A percentile compares a stretch with the other conserved stretches of the same genome.
Evolutionary conservation across 495 filamentous ascomycete species (phyloP).

Genomic region (Trypethelium eluteriae): DNA sequence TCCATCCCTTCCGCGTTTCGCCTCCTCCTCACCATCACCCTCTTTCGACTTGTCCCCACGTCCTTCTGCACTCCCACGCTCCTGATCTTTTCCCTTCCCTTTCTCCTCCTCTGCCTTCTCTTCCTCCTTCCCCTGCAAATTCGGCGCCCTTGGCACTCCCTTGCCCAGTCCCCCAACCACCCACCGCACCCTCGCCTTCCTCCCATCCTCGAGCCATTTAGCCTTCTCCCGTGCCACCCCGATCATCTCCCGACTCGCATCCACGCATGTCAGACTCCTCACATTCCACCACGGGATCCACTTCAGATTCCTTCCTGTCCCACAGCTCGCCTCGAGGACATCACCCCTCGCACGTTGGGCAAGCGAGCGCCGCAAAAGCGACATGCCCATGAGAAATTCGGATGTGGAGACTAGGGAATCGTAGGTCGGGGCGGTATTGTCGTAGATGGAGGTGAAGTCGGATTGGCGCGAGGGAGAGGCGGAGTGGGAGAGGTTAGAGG

Average conservation of each 20-base stretch:
- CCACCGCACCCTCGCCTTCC: constrained; percentile 29
- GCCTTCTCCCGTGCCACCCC: constrained; percentile 54
- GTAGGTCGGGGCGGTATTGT: constrained; percentile 30
- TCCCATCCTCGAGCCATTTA: constrained; percentile 34
- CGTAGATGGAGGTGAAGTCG: constrained; percentile 33
- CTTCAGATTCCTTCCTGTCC: constrained; percentile 78
- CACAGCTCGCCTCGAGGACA: constrained; percentile 82
- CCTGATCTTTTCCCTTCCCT: not conserved
- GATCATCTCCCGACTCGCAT: constrained; percentile 59
- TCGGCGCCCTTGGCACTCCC: constrained; percentile 20
- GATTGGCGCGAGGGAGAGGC: constrained; percentile 21
- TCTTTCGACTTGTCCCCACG: not conserved
- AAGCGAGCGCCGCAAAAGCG: constrained; percentile 51
- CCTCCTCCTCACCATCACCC: constrained; percentile 16
- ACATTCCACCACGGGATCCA: constrained; percentile 40
- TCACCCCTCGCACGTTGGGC: constrained; percentile 57
- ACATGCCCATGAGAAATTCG: constrained; percentile 31
- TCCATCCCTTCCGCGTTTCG: not conserved
- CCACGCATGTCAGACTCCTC: constrained; percentile 52
- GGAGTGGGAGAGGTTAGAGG: constrained; percentile 18
- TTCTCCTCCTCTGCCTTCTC: not conserved
- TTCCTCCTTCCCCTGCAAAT: not conserved
- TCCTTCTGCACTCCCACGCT: too few relatives aligned
- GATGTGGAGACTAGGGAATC: constrained; percentile 31
- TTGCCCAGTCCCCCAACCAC: constrained; percentile 36